Evolutionary conservation across 306 rosid species (phyloP).

Genomic region (Cicer bijugum): DNA sequence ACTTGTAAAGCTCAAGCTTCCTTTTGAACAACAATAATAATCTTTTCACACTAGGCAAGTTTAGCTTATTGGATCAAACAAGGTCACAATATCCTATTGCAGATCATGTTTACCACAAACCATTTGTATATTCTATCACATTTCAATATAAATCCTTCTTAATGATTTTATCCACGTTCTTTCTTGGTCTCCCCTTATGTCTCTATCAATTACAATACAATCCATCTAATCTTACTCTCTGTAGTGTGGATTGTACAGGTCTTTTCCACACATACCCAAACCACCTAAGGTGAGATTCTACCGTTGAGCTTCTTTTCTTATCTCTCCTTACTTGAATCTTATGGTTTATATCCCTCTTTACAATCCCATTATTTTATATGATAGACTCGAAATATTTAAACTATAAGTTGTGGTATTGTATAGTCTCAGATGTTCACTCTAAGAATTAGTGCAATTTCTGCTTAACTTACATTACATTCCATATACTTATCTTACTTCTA

Average conservation of each 20-base stretch:
- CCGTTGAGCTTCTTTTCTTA: background rate
- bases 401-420: background rate
- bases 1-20: constrained; percentile 10
- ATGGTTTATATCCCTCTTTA: background rate
- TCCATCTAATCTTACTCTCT: constrained; percentile 6
- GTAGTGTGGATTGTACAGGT: background rate
- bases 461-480: background rate
- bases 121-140: background rate
- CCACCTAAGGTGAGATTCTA: constrained; percentile 1
- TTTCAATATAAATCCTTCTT: background rate
- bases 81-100: background rate
- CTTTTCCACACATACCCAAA: constrained; percentile 1
- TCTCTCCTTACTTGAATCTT: background rate
- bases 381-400: background rate
- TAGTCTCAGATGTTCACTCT: constrained; percentile 13
- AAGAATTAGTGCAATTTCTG: background rate
- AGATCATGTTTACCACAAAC: constrained; percentile 3
- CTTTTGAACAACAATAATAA: constrained; percentile 7
- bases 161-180: background rate
- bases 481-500: background rate
- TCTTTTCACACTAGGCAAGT: background rate
- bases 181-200: background rate
- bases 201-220: background rate
- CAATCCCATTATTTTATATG: background rate
- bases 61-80: background rate